Evolutionary conservation across 371 early-diverging fungal species (phyloP).

Genomic region (Quaeritorhiza haematococci): DNA sequence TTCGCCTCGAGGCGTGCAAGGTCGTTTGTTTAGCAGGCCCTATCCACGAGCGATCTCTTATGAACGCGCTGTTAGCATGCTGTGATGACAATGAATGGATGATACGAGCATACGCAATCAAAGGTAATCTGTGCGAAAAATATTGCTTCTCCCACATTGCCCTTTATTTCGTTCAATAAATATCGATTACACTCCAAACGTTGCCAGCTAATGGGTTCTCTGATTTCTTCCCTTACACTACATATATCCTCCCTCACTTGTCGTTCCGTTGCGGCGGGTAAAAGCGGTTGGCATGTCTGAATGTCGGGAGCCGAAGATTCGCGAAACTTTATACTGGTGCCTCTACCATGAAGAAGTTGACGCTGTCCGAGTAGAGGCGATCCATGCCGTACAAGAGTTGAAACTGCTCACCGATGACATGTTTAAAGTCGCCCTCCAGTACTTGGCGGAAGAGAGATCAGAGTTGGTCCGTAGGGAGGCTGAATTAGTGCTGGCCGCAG

Average conservation of each 20-base stretch:
- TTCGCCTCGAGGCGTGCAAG: slow-evolving; percentile 42
- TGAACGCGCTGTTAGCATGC: slow-evolving; percentile 28
- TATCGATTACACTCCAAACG: too few species aligned
- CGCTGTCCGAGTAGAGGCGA: slow-evolving; percentile 35
- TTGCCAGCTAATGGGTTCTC: too few species aligned
- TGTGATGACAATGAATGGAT: slow-evolving; percentile 24
- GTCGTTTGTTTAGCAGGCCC: slow-evolving; percentile 5
- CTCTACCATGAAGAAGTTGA: slow-evolving; percentile 30
- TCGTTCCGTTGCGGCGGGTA: too few species aligned
- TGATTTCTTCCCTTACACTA: too few species aligned
- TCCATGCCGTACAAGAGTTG: slow-evolving; percentile 21
- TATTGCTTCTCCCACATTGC: too few species aligned
- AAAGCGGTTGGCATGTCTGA: slow-evolving; percentile 29
- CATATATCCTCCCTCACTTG: too few species aligned
- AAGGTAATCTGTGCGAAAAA: slow-evolving; percentile 25
- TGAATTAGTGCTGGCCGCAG: slow-evolving; percentile 23
- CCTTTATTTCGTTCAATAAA: too few species aligned
- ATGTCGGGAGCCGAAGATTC: slow-evolving; percentile 29
- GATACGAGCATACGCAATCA: slow-evolving; percentile 34
- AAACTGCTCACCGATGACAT: slow-evolving; percentile 22
- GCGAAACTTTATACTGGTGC: slow-evolving; percentile 32
- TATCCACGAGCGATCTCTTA: slow-evolving; percentile 18
- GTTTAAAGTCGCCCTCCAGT: slow-evolving; percentile 23
- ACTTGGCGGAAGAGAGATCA: slow-evolving; percentile 27
- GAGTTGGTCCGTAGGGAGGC: slow-evolving; percentile 30